Conservation (phyloP, 2,329 filamentous ascomycete genomes). For the Fusarium sacchari region DNA sequence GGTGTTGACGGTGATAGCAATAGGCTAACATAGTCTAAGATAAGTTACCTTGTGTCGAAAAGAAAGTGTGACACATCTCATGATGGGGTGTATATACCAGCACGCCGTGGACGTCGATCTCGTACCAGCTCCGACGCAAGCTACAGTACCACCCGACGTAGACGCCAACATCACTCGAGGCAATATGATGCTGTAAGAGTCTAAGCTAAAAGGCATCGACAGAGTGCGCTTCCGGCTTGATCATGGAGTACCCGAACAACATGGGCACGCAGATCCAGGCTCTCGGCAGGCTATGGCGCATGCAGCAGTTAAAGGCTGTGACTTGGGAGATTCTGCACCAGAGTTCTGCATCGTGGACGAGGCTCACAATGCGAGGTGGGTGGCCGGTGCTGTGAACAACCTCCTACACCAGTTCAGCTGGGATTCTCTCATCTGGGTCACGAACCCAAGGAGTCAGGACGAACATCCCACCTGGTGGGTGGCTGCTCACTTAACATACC, state of each 20-base stretch:
- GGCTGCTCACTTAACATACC: constrained; percentile 49
- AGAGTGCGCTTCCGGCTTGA: fast-evolving
- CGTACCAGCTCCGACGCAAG: constrained; percentile 13
- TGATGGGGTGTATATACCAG: not conserved
- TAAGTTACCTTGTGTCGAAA: not conserved
- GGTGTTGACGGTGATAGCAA: not conserved
- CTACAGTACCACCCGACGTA: not conserved
- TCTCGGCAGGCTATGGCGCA: too few species aligned
- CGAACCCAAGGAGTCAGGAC: constrained; percentile 19
- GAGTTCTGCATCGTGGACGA: not conserved
- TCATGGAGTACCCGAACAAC: too few species aligned
- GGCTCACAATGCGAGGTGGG: not conserved
- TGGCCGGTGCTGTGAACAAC: fast-evolving
- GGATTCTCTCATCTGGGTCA: not conserved
- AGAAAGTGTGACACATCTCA: fast-evolving
- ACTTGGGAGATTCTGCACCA: too few species aligned
- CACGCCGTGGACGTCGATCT: constrained; percentile 46
- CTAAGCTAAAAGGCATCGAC: not conserved
- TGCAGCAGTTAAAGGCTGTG: too few species aligned
- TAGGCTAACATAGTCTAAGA: not conserved
- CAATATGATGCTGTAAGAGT: not conserved
- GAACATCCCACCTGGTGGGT: constrained; percentile 36
- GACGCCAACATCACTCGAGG: not conserved
- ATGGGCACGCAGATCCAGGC: too few species aligned
- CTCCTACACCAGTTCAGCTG: fast-evolving